Percentiles rank a stretch among this genome's conserved stretches.
Conservation (phyloP, 2,329 filamentous ascomycete genomes). For the Trichoderma lentiforme region DNA sequence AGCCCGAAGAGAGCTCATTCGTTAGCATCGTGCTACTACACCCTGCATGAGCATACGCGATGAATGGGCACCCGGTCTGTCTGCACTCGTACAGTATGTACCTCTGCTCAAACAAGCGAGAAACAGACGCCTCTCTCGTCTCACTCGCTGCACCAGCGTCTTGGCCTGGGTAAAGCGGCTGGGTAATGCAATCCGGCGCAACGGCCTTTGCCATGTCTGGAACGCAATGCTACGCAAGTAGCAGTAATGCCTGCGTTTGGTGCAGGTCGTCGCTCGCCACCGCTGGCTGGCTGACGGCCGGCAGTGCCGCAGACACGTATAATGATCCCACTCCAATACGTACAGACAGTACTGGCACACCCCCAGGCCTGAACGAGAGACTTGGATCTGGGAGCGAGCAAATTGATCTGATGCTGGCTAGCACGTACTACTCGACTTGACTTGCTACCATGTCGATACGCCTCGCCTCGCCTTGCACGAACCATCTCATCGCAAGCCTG, state of each 20-base stretch:
- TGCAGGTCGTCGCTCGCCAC: conserved; percentile 2
- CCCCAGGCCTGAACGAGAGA: neutral
- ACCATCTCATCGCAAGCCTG: neutral
- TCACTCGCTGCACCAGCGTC: conserved; percentile 1
- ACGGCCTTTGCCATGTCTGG: conserved; percentile 8
- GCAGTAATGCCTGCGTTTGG: neutral
- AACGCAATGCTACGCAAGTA: conserved; percentile 8
- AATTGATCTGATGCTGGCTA: neutral
- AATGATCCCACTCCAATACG: neutral
- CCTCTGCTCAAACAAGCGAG: neutral
- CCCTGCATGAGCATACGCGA: neutral
- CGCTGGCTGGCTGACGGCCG: conserved; percentile 12
- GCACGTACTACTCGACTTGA: neutral
- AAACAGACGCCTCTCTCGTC: conserved; percentile 2
- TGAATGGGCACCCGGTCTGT: neutral
- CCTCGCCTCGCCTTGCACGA: neutral
- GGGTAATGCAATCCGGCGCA: neutral
- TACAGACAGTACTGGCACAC: neutral
- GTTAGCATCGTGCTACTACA: neutral
- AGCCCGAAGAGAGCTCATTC: neutral
- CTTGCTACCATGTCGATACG: neutral
- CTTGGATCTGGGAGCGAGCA: neutral
- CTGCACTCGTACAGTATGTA: neutral
- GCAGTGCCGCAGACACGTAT: conserved; percentile 6
- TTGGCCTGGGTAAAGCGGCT: conserved; percentile 10